These are phyloP conservation scores for Acidiella bohemica DNA, from an alignment of 495 filamentous ascomycete species.

Conservation along the genomic window DNA sequence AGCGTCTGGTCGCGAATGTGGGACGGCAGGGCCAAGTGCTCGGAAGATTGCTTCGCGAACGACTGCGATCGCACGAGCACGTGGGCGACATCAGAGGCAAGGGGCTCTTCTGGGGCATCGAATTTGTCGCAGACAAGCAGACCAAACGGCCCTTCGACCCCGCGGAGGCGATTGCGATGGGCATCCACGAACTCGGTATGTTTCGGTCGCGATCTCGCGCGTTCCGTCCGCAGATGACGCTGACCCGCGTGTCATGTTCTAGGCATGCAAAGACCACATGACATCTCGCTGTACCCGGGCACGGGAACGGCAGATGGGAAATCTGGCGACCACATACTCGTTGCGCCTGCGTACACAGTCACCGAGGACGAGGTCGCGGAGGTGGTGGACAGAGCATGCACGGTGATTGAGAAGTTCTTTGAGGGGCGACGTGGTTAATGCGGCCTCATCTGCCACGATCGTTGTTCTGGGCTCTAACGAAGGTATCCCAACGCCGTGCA, in stretches of 20 bases:
- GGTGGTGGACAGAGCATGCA: conserved; percentile 22
- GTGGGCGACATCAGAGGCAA: conserved; percentile 54
- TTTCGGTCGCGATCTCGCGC: not conserved
- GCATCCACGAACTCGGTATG: conserved; percentile 26
- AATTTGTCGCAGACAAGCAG: conserved; percentile 43
- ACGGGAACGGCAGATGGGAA: conserved; percentile 53
- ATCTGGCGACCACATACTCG: conserved; percentile 58
- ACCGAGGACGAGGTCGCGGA: conserved; percentile 24
- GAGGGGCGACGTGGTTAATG: too few relatives aligned
- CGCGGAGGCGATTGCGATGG: conserved; percentile 19
- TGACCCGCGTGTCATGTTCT: not conserved
- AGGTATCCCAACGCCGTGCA: too few relatives aligned
- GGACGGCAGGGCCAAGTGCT: conserved; percentile 35
- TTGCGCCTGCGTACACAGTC: conserved; percentile 64
- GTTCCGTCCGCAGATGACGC: not conserved
- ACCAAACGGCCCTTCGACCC: conserved; percentile 42
- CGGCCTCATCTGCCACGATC: too few relatives aligned
- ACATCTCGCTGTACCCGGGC: conserved; percentile 57
- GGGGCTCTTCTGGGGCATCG: conserved; percentile 53
- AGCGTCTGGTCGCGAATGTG: conserved; percentile 39
- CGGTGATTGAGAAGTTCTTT: conserved; percentile 27
- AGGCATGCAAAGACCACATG: conserved; percentile 33
- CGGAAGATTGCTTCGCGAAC: conserved; percentile 31
- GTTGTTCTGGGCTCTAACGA: too few relatives aligned
- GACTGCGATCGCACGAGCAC: conserved; percentile 37